Evolutionary conservation across 2,329 filamentous ascomycete species (phyloP).

Genomic region (Calonectria pseudoreteaudii): DNA sequence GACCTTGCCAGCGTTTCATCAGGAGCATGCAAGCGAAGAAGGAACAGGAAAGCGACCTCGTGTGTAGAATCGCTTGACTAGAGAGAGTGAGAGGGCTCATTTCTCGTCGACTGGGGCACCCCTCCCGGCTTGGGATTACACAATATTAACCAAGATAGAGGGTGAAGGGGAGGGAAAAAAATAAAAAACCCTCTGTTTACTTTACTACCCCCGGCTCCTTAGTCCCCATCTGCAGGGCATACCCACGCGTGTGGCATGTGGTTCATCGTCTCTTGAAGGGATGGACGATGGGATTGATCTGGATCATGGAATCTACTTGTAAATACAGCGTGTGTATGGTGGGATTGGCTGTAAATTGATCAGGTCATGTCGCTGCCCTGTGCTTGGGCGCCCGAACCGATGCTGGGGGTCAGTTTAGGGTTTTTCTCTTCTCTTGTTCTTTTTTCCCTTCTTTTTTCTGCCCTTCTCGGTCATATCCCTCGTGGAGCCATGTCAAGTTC

Average conservation of each 20-base stretch:
- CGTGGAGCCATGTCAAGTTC: conserved; percentile 1
- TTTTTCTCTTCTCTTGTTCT: neutral
- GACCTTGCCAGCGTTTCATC: conserved; percentile 4
- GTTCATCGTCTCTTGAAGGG: neutral
- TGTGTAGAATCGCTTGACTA: neutral
- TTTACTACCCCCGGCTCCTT: conserved; percentile 12
- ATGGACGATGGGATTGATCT: neutral
- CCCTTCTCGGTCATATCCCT: neutral
- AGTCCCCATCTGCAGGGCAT: conserved; percentile 12
- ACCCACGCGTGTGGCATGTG: conserved; percentile 18
- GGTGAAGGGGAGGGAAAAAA: too few species aligned
- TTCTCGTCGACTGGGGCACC: conserved; percentile 10
- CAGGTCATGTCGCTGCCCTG: neutral
- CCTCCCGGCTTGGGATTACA: conserved; percentile 5
- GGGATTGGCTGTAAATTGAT: neutral
- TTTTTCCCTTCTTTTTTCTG: neutral
- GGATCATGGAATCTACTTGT: neutral
- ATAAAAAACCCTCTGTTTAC: conserved; percentile 13
- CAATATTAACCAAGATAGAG: neutral
- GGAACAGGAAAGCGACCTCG: conserved; percentile 15
- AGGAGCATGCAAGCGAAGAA: conserved; percentile 7
- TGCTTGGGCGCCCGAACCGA: neutral
- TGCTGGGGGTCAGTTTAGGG: neutral
- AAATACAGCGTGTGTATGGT: neutral
- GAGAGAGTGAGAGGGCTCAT: conserved; percentile 5